Evolutionary conservation across 768 basidiomycete genomes (phyloP).

Genomic region (Lyophyllum decastes): DNA sequence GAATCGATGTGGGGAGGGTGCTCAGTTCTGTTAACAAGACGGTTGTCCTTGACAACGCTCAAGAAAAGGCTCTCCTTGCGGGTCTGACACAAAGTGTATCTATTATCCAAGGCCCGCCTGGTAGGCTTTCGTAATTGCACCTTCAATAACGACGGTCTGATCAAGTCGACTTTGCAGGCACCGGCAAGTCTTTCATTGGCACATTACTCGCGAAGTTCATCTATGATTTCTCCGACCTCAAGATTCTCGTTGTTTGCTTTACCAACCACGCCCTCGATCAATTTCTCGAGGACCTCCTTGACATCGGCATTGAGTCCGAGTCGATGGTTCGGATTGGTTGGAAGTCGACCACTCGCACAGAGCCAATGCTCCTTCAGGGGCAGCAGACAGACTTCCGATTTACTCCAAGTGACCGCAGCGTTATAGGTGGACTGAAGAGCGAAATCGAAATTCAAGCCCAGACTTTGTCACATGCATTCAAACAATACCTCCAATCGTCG

Average conservation of each 20-base stretch:
- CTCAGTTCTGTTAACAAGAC: conserved; percentile 36
- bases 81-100: conserved; percentile 59
- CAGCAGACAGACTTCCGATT: conserved; percentile 31
- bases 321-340: conserved; percentile 60
- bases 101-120: conserved; percentile 72
- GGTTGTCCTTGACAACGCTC: conserved; percentile 53
- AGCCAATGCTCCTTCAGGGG: conserved; percentile 42
- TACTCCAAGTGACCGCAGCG: conserved; percentile 35
- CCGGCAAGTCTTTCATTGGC: conserved; percentile 76
- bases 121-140: conserved; percentile 31
- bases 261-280: conserved; percentile 79
- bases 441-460: conserved; percentile 1
- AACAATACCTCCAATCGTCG: background rate
- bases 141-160: background rate
- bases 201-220: conserved; percentile 64
- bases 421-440: conserved; percentile 42
- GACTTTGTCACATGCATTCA: background rate
- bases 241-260: conserved; percentile 69
- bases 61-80: conserved; percentile 46
- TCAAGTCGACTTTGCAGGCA: conserved; percentile 45
- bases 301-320: conserved; percentile 53
- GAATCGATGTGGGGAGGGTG: conserved; percentile 11
- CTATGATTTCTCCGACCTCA: conserved; percentile 45
- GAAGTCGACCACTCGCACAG: conserved; percentile 51
- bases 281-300: conserved; percentile 62